Conservation (phyloP, 768 basidiomycete genomes). For the Coprinopsis marcescibilis region DNA sequence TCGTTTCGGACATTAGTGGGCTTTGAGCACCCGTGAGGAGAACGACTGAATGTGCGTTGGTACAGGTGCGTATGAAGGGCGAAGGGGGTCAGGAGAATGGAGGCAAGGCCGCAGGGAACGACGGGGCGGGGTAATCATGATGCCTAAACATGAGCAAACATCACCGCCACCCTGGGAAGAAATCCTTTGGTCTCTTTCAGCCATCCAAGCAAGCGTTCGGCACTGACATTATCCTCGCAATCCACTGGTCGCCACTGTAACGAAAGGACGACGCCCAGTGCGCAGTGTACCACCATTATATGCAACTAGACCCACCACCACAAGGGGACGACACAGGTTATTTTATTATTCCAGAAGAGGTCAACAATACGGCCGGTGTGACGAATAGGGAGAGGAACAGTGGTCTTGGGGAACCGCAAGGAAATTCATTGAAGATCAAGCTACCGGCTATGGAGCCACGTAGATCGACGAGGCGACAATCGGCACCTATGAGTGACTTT, state of each 20-base stretch:
- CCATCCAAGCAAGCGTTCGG: slow-evolving; percentile 12
- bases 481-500: slow-evolving; percentile 32
- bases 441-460: slow-evolving; percentile 21
- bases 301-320: slow-evolving; percentile 6
- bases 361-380: slow-evolving; percentile 3
- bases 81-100: no score
- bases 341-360: slow-evolving; percentile 3
- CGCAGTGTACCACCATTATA: slow-evolving; percentile 1
- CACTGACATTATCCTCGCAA: slow-evolving; percentile 12
- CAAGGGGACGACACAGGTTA: slow-evolving; percentile 7
- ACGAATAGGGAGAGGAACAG: slow-evolving; percentile 19
- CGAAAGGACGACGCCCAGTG: not conserved
- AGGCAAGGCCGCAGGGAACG: not conserved
- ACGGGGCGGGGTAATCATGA: not conserved
- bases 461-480: slow-evolving; percentile 28
- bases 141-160: slow-evolving; percentile 21
- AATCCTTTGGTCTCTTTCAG: slow-evolving; percentile 6
- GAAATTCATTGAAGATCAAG: slow-evolving; percentile 20
- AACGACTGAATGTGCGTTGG: not conserved
- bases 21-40: not conserved
- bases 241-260: not conserved
- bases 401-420: slow-evolving; percentile 6
- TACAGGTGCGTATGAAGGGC: not conserved
- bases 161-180: slow-evolving; percentile 21
- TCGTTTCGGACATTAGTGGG: no score